These are phyloP conservation scores for Combretum micranthum DNA, from an alignment of 345 rosid genomes.

Conservation along the genomic window DNA sequence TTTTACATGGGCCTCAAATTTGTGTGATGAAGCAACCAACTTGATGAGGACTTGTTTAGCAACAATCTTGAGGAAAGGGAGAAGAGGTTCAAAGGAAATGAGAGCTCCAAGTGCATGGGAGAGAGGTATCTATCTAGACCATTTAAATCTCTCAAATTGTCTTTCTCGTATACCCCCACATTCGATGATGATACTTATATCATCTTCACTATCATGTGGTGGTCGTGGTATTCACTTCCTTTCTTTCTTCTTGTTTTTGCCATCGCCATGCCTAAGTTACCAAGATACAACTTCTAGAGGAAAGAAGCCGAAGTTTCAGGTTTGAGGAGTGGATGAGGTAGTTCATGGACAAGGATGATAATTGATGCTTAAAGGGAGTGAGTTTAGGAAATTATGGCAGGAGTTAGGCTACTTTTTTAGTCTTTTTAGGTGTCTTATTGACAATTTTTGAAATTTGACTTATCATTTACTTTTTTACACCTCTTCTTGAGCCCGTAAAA, in stretches of 20 bases:
- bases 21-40: constrained; percentile 10
- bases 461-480: too few species aligned
- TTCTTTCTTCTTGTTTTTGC: neutral
- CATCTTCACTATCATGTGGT: neutral
- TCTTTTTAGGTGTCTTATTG: too few species aligned
- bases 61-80: constrained; percentile 48
- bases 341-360: too few species aligned
- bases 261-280: neutral
- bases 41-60: constrained; percentile 60
- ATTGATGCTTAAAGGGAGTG: too few species aligned
- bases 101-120: constrained; percentile 48
- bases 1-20: too few species aligned
- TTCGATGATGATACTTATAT: constrained; percentile 13
- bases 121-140: constrained; percentile 56
- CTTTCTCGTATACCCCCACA: constrained; percentile 35
- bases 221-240: neutral
- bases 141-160: constrained; percentile 43
- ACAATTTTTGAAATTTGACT: too few species aligned
- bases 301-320: too few species aligned
- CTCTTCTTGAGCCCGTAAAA: too few species aligned
- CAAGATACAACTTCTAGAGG: constrained; percentile 3
- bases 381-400: too few species aligned
- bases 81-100: constrained; percentile 52
- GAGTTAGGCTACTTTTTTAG: too few species aligned
- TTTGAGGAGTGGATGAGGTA: too few species aligned